A percentile compares a stretch with the other conserved stretches of the same genome.
Evolutionary conservation across 2,329 filamentous ascomycete species (phyloP).

Genomic region (Ophiostoma populinum): DNA sequence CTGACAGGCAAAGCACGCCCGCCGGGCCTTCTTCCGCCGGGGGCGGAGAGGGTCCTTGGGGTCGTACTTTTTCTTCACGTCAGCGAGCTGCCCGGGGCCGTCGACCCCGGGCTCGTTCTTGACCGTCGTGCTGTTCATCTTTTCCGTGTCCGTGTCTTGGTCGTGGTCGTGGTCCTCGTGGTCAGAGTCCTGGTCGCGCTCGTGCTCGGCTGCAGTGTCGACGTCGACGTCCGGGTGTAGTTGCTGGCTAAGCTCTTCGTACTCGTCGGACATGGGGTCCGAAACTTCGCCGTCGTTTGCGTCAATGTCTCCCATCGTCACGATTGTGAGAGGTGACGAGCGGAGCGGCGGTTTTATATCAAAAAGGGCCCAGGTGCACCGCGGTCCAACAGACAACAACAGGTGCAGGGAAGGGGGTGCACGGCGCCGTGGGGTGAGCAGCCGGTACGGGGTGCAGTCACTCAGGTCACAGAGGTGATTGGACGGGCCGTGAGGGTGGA

Average conservation of each 20-base stretch:
- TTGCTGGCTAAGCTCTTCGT: constrained; percentile 29
- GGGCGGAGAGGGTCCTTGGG: constrained; percentile 84
- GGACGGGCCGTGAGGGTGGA: too few relatives aligned
- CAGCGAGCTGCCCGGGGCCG: constrained; percentile 15
- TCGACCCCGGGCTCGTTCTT: constrained; percentile 6
- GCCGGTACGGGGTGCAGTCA: too few relatives aligned
- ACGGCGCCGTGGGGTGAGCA: too few relatives aligned
- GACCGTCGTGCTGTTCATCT: constrained; percentile 29
- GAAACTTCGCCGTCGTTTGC: constrained; percentile 37
- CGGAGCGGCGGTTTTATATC: constrained; percentile 25
- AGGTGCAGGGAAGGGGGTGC: constrained; percentile 2
- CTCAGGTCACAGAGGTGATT: too few relatives aligned
- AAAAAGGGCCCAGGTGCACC: constrained; percentile 9
- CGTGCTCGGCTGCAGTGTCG: too few relatives aligned
- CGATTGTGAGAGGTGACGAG: background rate
- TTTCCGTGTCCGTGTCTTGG: constrained; percentile 19
- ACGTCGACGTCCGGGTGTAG: constrained; percentile 21
- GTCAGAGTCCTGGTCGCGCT: constrained; percentile 1
- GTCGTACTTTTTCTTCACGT: constrained; percentile 52
- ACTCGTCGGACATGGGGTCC: constrained; percentile 41
- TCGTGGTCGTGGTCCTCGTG: constrained; percentile 6
- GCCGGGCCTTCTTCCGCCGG: constrained; percentile 82
- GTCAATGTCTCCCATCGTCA: constrained; percentile 37
- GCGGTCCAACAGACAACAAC: constrained; percentile 6
- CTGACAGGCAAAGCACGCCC: constrained; percentile 94